Evolutionary conservation across 139 green algal species (phyloP).

Genomic region (Nannochloris sp.): DNA sequence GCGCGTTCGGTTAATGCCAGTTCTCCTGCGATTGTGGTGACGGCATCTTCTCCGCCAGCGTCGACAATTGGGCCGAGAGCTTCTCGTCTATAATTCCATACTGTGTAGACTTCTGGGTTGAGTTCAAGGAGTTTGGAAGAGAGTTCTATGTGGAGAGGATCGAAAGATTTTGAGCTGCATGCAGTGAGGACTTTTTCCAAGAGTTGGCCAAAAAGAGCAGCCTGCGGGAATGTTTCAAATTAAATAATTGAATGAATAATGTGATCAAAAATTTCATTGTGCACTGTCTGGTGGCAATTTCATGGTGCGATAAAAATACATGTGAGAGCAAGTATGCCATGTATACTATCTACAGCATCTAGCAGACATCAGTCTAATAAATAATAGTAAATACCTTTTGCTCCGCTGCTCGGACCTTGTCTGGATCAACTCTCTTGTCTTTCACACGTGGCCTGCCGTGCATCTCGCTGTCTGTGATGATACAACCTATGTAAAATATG

Average conservation of each 20-base stretch:
- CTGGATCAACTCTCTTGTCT: conserved; percentile 12
- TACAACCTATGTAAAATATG: too few relatives aligned
- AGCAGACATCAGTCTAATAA: conserved; percentile 3
- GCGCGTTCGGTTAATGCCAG: conserved; percentile 47
- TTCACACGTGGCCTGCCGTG: conserved; percentile 28
- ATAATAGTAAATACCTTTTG: conserved; percentile 24
- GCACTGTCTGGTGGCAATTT: too few relatives aligned
- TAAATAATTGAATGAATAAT: conserved; percentile 43
- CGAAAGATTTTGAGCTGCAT: neutral
- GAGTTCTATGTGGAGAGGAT: conserved; percentile 27
- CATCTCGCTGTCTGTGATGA: too few relatives aligned
- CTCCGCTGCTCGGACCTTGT: conserved; percentile 20
- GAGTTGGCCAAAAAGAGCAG: conserved; percentile 35
- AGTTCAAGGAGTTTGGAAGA: conserved; percentile 57
- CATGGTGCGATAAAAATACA: too few relatives aligned
- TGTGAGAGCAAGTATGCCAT: neutral
- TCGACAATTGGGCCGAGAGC: conserved; percentile 34
- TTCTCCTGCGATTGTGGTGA: conserved; percentile 36
- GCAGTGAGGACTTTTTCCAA: conserved; percentile 41
- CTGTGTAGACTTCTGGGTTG: conserved; percentile 86
- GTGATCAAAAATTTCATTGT: conserved; percentile 42
- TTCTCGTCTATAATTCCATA: conserved; percentile 85
- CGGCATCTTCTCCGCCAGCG: conserved; percentile 33
- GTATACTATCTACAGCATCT: neutral
- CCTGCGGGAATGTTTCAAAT: conserved; percentile 20